These are phyloP conservation scores for Alopecurus myosuroides DNA, from an alignment of 176 grass and related monocot genomes.

Conservation along the genomic window DNA sequence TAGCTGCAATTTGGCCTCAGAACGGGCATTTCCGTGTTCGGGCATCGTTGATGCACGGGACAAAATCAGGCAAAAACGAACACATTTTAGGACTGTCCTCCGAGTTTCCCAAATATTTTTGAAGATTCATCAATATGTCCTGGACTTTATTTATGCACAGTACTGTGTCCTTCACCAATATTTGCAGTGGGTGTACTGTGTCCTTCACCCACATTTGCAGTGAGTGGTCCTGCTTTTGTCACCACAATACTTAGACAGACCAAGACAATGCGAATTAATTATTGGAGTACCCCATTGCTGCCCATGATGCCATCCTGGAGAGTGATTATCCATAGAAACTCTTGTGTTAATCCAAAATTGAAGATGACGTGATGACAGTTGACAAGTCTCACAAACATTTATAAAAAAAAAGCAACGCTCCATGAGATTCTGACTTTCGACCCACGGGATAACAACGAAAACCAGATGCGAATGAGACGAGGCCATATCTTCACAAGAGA, in stretches of 20 bases:
- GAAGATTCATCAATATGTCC: conserved; percentile 12
- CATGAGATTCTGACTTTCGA: neutral
- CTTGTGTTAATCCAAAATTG: too few relatives aligned
- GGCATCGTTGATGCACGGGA: too few relatives aligned
- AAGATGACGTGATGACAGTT: neutral
- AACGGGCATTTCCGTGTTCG: too few relatives aligned
- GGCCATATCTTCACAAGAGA: neutral
- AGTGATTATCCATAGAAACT: neutral
- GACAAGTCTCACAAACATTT: neutral
- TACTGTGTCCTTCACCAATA: neutral
- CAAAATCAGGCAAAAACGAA: too few relatives aligned
- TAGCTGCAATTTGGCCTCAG: too few relatives aligned
- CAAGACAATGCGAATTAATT: too few relatives aligned
- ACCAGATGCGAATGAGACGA: neutral
- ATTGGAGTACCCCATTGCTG: too few relatives aligned
- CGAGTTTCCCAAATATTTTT: too few relatives aligned
- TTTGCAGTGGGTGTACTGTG: neutral
- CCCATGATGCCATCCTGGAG: neutral
- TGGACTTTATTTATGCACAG: neutral
- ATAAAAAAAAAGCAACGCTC: neutral
- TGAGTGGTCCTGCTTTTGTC: conserved; percentile 22
- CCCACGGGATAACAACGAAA: too few relatives aligned
- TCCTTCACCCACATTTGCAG: conserved; percentile 17
- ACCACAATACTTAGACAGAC: conserved; percentile 1
- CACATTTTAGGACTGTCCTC: too few relatives aligned